Percentiles rank a stretch among this genome's conserved stretches.
Conservation (phyloP, 1,284 basidiomycete genomes). For the Tremellales sp. region DNA sequence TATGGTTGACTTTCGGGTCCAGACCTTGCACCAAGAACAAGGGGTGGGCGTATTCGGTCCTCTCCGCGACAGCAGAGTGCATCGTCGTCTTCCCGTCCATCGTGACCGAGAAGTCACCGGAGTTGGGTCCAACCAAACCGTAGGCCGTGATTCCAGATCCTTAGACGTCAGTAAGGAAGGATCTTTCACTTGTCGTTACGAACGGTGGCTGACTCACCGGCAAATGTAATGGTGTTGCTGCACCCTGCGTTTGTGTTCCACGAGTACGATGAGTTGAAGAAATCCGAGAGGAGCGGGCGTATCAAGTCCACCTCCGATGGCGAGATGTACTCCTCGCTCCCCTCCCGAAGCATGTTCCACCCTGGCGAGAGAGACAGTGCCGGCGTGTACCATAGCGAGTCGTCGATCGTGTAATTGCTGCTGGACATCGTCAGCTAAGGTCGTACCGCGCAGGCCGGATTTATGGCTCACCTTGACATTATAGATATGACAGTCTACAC, state of each 20-base stretch:
- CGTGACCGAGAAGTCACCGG: constrained; percentile 12
- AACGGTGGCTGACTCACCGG: constrained; percentile 12
- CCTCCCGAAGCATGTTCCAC: constrained; percentile 37
- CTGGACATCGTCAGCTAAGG: not conserved
- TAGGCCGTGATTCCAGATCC: constrained; percentile 20
- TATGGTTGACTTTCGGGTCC: constrained; percentile 13
- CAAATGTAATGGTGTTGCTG: constrained; percentile 19
- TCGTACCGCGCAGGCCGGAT: not conserved
- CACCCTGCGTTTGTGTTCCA: constrained; percentile 22
- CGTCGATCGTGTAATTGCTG: constrained; percentile 31
- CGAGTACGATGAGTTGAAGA: constrained; percentile 24
- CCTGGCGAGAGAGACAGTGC: constrained; percentile 19
- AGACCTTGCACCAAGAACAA: constrained; percentile 19
- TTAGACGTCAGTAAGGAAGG: not conserved
- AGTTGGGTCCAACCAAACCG: constrained; percentile 21
- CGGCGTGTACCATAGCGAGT: constrained; percentile 30
- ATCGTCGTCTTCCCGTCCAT: constrained; percentile 12
- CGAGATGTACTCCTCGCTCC: constrained; percentile 23
- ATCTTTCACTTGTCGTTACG: not conserved
- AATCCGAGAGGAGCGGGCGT: constrained; percentile 17
- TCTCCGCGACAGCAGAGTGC: constrained; percentile 9
- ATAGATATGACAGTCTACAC: too few species aligned
- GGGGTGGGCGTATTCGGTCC: constrained; percentile 12
- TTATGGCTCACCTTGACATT: not conserved
- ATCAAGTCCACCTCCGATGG: constrained; percentile 14